Evolutionary conservation across 2,329 filamentous ascomycete species (phyloP), one percentile per base, ranked within the genome.

Genomic region (Lachnellula occidentalis): DNA sequence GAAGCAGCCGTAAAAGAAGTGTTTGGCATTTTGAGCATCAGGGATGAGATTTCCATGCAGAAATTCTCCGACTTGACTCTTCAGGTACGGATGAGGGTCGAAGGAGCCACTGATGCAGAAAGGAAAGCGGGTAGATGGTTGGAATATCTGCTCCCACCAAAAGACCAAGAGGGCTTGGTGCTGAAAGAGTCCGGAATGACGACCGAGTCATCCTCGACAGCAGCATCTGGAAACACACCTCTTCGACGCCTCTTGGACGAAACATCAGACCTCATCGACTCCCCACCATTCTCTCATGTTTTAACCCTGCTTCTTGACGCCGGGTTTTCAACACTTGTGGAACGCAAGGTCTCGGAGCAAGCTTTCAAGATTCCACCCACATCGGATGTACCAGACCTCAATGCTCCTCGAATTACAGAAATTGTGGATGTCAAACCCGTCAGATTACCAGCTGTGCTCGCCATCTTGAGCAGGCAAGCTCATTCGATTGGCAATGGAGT

Each of bases 251-350:
- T 99, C 19, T 81, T 99, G 1, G 92, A 99, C 69, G 94, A 99
- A 75, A 97, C 94, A 2, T 89, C 92, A 39, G 94, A 99, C 69
- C 81, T 99, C 22, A 86, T 97, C 67, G 94, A 99, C 68, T 96
- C 94, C 1, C 94, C 94, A 0, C 82, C 89, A 36, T 97, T 97
- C 72, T 82, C 86, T 0, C 87, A 91, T 66, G 91, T 99, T 36
- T 79, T 96, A 45, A 90, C 87, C 2, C 83, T 89, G 55, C 80
- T 96, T 53, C 87, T 97, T 56, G 92, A 97, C 70, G 81, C 90
- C 45, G 88, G 86, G 52, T 99, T 96, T 73, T 88, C 88, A 2
- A 82, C 87, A 22, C 80, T 99, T 15, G 80, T 96, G 24, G 88
- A 96, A 66, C 79, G 82, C 65, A 94, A 94, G 71, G 81, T 96